These are phyloP conservation scores for Tolypocladium cylindrosporum DNA, from an alignment of 2,329 filamentous ascomycete genomes.

Conservation along the genomic window DNA sequence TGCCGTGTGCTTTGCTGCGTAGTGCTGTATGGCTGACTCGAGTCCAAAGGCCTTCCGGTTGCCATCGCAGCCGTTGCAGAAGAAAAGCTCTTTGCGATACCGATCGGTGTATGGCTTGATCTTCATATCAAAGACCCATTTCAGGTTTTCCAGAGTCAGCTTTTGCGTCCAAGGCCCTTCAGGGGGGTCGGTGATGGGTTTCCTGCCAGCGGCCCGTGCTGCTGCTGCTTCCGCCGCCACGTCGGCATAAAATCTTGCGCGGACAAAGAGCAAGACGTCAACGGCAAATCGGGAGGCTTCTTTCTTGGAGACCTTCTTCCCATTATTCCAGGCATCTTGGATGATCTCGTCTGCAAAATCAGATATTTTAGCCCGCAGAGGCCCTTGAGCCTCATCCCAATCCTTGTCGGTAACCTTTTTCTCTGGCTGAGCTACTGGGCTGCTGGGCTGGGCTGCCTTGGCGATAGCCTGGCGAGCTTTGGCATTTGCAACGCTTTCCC, in stretches of 20 bases:
- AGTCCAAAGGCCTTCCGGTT: constrained; percentile 63
- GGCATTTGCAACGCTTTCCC: too few relatives aligned
- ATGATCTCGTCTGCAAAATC: constrained; percentile 63
- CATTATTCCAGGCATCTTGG: constrained; percentile 52
- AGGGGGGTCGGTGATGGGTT: constrained; percentile 35
- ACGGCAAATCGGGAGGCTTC: constrained; percentile 60
- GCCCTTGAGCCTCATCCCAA: constrained; percentile 62
- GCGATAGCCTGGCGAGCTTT: not conserved
- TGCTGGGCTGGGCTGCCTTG: not conserved
- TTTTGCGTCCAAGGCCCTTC: constrained; percentile 47
- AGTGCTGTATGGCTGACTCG: constrained; percentile 74
- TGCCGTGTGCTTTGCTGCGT: constrained; percentile 69
- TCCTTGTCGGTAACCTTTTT: constrained; percentile 52
- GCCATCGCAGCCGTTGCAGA: constrained; percentile 59
- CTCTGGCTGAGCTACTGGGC: not conserved
- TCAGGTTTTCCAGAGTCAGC: constrained; percentile 75
- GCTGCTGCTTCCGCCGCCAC: constrained; percentile 42
- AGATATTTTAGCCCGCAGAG: constrained; percentile 54
- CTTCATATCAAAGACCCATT: constrained; percentile 72
- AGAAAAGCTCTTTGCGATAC: constrained; percentile 61
- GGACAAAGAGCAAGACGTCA: constrained; percentile 58
- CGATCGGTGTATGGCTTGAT: constrained; percentile 59
- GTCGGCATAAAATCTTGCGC: constrained; percentile 55
- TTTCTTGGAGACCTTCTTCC: constrained; percentile 51
- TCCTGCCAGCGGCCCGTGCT: constrained; percentile 32